phyloP scores from a whole-genome alignment of 805 yeast species.

The Wickerhamiella dianesei region DNA sequence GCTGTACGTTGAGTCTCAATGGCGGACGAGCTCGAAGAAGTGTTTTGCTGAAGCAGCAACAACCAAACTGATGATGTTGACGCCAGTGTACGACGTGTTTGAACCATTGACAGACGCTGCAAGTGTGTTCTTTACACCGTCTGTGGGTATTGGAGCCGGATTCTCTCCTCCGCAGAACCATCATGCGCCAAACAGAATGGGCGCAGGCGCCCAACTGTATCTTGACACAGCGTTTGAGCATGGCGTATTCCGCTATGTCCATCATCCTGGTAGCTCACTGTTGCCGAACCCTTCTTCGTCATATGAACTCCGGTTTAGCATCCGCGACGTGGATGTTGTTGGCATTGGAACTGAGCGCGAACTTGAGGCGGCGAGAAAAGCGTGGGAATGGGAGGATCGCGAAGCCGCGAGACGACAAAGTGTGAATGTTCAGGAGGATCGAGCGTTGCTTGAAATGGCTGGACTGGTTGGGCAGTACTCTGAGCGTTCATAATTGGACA shows the following conservation, averaged over 20 bases:
- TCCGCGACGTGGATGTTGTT: conserved; percentile 78
- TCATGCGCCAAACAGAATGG: conserved; percentile 28
- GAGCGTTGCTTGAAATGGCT: conserved; percentile 79
- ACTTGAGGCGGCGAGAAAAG: conserved; percentile 56
- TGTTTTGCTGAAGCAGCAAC: conserved; percentile 49
- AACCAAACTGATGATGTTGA: conserved; percentile 48
- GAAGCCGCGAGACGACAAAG: conserved; percentile 70
- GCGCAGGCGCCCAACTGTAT: conserved; percentile 55
- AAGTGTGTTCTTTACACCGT: conserved; percentile 30
- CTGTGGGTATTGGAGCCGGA: conserved; percentile 69
- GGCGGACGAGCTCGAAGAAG: conserved; percentile 61
- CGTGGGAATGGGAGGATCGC: conserved; percentile 84
- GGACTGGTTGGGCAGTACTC: conserved; percentile 39
- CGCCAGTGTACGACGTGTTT: conserved; percentile 33
- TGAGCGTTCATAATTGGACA: conserved; percentile 21
- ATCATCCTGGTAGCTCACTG: conserved; percentile 20
- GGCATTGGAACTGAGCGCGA: conserved; percentile 78
- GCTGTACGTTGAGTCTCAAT: conserved; percentile 52
- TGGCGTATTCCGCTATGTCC: conserved; percentile 54
- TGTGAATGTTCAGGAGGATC: conserved; percentile 58
- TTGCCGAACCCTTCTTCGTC: conserved; percentile 19
- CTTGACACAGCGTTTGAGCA: conserved; percentile 68
- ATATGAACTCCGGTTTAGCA: conserved; percentile 56
- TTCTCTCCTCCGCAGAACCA: conserved; percentile 37
- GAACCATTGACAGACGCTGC: background rate